Evolutionary conservation across 257 asterid genomes (phyloP).

Genomic region (Salvia rosmarinus): DNA sequence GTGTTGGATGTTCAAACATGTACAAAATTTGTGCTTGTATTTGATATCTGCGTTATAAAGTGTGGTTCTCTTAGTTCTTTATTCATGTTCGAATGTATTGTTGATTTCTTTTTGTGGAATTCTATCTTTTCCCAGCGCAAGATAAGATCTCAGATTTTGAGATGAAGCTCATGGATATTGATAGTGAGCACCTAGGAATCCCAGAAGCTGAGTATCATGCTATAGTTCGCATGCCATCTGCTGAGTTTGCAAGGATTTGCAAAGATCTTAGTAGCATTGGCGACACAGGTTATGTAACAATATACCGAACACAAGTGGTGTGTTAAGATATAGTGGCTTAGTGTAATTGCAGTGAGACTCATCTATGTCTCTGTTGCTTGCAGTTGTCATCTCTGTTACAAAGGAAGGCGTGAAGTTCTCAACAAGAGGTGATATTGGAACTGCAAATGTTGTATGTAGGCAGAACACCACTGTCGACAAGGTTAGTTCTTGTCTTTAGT

Average conservation of each 20-base stretch:
- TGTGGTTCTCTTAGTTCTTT: too few species aligned
- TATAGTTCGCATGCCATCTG: constrained; percentile 67
- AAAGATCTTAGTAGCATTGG: constrained; percentile 71
- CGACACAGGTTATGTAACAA: constrained; percentile 49
- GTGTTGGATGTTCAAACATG: not conserved
- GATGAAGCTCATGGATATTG: constrained; percentile 74
- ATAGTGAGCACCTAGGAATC: constrained; percentile 69
- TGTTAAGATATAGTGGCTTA: not conserved
- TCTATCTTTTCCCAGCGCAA: constrained; percentile 43
- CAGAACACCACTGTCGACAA: constrained; percentile 93
- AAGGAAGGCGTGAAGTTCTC: constrained; percentile 98
- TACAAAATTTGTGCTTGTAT: not conserved
- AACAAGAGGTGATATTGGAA: constrained; percentile 88
- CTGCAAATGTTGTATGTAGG: constrained; percentile 82
- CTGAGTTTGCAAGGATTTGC: constrained; percentile 64
- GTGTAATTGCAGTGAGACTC: not conserved
- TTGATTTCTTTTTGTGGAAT: not conserved
- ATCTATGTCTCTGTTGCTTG: constrained; percentile 13
- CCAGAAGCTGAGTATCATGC: constrained; percentile 74
- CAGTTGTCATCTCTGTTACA: constrained; percentile 91
- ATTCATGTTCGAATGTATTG: not conserved
- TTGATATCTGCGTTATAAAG: too few species aligned
- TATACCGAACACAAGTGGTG: not conserved
- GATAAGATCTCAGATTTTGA: constrained; percentile 70
- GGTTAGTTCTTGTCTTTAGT: constrained; percentile 39